Base-by-base conservation (phyloP, 306 rosid species). In the Purshia tridentata region DNA sequence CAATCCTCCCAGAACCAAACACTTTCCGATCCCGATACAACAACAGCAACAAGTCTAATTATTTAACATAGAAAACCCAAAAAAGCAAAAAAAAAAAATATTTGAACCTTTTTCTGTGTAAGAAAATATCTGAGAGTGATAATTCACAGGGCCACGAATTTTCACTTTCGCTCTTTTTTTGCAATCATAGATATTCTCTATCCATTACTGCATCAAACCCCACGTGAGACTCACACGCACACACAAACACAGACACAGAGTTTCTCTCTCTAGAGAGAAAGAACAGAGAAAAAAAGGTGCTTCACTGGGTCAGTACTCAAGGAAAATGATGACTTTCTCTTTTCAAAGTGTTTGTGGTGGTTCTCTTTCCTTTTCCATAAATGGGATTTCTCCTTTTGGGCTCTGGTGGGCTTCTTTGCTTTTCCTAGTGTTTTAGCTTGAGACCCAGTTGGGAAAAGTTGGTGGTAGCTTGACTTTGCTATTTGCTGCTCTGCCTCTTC, bases 181-280 rank as follows among this genome's bases (percentile, higher is more conserved):
- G 66, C 73, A 78, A 78, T 82, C 80, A 81, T 80, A 75, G 48
- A 64, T 78, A 83, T 65, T 86, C 85, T 83, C 47, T 79, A 40
- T 73, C 82, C 69, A 81, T 75, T 64, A 80, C 77, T 78, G 81
- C 77, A 65, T 78, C 80, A 77, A 76, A 70, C 78, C 81, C 82
- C 91, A 86, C 81, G 91, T 79, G 84, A 84, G 86, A 84, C 52
- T 71, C 83, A 42, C 84, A 76, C 84, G 74, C 69, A 49, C 72
- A 55, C 69, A 67, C 16, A 41, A 6, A 11, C 63, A 49, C 61
- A 53, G 3, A 74, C 55, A 16, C 65, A 74, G 15, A 52, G 37
- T 72, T 19, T 69, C 56, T 60, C 69, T 67, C 77, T 58, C 70
- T 82, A 76, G 23, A 12, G 9, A 56, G 4, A 8, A 59, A 57